Percentiles rank a stretch among this genome's conserved stretches.
Evolutionary conservation across 805 yeast species (phyloP).

Genomic region (Cyberlindnera amylophila): DNA sequence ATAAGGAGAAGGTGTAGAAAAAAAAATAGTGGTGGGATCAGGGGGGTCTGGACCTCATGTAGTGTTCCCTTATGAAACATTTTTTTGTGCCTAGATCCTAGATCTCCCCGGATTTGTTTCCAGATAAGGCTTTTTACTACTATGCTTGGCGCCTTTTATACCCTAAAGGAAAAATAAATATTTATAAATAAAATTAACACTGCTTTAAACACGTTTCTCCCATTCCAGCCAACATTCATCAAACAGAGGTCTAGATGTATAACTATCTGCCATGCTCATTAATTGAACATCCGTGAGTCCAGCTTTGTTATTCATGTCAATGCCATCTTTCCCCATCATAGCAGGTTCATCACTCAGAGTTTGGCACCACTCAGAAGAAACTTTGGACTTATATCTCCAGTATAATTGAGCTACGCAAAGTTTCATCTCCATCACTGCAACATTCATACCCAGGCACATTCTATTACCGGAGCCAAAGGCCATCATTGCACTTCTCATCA

Average conservation of each 20-base stretch:
- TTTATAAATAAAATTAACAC: neutral
- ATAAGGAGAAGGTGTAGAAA: no score
- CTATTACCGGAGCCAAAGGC: slow-evolving; percentile 72
- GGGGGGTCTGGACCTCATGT: no score
- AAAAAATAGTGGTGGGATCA: no score
- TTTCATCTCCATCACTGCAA: slow-evolving; percentile 66
- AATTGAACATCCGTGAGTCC: slow-evolving; percentile 38
- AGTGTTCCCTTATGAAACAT: no score
- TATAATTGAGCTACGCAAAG: slow-evolving; percentile 50
- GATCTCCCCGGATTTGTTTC: no score
- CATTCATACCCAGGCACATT: slow-evolving; percentile 71
- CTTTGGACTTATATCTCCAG: slow-evolving; percentile 40
- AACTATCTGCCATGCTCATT: slow-evolving; percentile 56
- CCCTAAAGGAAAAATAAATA: no score
- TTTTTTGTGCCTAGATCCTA: no score
- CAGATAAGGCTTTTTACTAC: no score
- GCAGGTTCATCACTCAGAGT: slow-evolving; percentile 25
- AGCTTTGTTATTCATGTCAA: slow-evolving; percentile 7
- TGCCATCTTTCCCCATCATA: slow-evolving; percentile 24
- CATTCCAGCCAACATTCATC: slow-evolving; percentile 48
- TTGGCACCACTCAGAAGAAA: slow-evolving; percentile 44
- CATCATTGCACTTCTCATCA: slow-evolving; percentile 53
- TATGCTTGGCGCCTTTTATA: no score
- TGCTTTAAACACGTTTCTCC: slow-evolving; percentile 7
- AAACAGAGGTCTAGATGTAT: slow-evolving; percentile 47